Percentiles rank a stretch among this genome's conserved stretches.
Evolutionary conservation across 768 basidiomycete genomes (phyloP).

Genomic region (Suillus plorans): DNA sequence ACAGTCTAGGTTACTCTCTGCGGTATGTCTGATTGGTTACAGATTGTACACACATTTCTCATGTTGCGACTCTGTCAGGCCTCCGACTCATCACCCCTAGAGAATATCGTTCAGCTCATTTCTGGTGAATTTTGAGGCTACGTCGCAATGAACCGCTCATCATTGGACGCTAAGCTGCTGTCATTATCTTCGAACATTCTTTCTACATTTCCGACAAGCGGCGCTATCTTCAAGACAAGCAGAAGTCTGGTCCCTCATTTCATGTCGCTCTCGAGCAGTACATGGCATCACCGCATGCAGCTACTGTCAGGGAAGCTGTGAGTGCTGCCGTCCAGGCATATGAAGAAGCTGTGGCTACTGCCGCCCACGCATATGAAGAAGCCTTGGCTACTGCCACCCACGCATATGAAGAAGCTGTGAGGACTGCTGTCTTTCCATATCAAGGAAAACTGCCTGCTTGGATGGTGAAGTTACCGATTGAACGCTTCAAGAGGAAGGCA

Average conservation of each 20-base stretch:
- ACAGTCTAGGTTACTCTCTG: not conserved
- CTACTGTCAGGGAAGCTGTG: not conserved
- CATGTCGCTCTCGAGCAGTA: not conserved
- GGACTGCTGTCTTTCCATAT: too few species aligned
- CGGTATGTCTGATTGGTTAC: not conserved
- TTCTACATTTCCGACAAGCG: not conserved
- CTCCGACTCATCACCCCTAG: not conserved
- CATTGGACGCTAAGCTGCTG: not conserved
- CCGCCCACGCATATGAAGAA: too few species aligned
- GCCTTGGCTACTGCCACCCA: too few species aligned
- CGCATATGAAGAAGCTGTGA: too few species aligned
- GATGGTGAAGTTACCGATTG: too few species aligned
- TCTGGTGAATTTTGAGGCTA: not conserved
- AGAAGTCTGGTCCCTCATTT: not conserved
- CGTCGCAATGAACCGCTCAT: not conserved
- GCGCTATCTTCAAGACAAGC: not conserved
- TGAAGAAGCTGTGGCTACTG: not conserved
- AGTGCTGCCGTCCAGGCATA: not conserved
- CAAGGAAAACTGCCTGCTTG: too few species aligned
- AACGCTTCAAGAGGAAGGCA: too few species aligned
- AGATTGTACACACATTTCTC: not conserved
- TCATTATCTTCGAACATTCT: not conserved
- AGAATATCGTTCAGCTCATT: not conserved
- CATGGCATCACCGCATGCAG: not conserved
- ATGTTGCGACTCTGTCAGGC: not conserved